Base-by-base conservation (phyloP, 306 rosid genomes). In the Castanea crenata region DNA sequence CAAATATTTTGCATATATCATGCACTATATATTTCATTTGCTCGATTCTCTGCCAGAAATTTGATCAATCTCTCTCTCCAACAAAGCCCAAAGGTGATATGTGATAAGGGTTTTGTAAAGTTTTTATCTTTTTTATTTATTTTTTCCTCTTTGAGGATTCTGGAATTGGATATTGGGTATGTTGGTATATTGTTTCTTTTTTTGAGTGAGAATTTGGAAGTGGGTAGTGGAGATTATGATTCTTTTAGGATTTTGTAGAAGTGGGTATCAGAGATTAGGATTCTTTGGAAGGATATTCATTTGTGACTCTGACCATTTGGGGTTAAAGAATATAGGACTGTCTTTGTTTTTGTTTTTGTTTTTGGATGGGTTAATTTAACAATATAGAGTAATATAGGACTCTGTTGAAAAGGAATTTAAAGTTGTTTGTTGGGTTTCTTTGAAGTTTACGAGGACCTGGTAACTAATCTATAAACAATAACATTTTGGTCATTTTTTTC, bases 381-480 rank as follows among this genome's bases (percentile, higher is more conserved):
- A 49, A 12, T 49, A 49, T 3, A 3, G 16, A 41, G 46, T 35
- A 38, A 78, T 18, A 29, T 83, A 29, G 49, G 75, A 69, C 12
- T 55, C 71, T 44, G 69, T 64, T 63, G 56, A 55, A 16, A 52
- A 23, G 69, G 56, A 54, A 64, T 29, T 64, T 64, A 25, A 23
- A 13, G 68, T 61, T 8, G 4, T 25, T 27, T 65, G 71, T 65
- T 65, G 71, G 69, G 81, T 64, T 86, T 88, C 88, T 87, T 88
- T 57, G 86, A 82, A 77, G 68, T 90, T 90, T 76, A 79, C 90
- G 90, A 85, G 59, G 74, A 78, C 55, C 35, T 83, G 69, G 3
- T 32, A 82, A 49, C 83, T 69, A 78, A 75, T 85, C 58, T 73
- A 19, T 71, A 4, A 57, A 76, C 76, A 75, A n/a, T 69, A 16